phyloP scores from a whole-genome alignment of 2,329 filamentous ascomycete genomes.

The Cordyceps farinosa region DNA sequence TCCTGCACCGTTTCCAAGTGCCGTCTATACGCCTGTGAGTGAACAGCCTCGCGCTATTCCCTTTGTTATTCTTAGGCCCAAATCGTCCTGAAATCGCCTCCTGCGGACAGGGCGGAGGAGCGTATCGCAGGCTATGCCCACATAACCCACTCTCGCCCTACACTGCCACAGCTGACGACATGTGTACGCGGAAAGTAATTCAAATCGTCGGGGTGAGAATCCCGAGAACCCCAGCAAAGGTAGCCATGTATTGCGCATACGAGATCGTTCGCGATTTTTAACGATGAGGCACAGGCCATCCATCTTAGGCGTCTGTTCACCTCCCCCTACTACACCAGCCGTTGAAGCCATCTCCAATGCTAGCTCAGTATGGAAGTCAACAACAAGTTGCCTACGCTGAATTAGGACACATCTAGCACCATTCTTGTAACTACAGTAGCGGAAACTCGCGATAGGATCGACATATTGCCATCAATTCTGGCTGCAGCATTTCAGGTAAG shows the following conservation, averaged over 20 bases:
- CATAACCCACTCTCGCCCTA: not conserved
- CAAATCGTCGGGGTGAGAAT: not conserved
- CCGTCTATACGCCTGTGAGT: too few species aligned
- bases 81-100: not conserved
- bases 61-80: too few species aligned
- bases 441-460: not conserved
- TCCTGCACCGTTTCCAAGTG: too few species aligned
- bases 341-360: not conserved
- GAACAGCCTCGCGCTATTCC: too few species aligned
- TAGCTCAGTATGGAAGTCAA: too few species aligned
- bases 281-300: not conserved
- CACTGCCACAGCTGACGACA: slow-evolving; percentile 11
- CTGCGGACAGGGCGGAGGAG: not conserved
- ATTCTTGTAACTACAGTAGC: too few species aligned
- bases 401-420: too few species aligned
- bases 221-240: not conserved
- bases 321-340: not conserved
- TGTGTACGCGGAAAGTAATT: not conserved
- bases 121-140: not conserved
- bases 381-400: too few species aligned
- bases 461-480: not conserved
- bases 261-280: not conserved
- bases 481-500: too few species aligned
- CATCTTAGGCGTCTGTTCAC: not conserved
- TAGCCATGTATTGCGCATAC: not conserved